Base-by-base conservation (phyloP, 345 rosid genomes). In the Boechera retrofracta region DNA sequence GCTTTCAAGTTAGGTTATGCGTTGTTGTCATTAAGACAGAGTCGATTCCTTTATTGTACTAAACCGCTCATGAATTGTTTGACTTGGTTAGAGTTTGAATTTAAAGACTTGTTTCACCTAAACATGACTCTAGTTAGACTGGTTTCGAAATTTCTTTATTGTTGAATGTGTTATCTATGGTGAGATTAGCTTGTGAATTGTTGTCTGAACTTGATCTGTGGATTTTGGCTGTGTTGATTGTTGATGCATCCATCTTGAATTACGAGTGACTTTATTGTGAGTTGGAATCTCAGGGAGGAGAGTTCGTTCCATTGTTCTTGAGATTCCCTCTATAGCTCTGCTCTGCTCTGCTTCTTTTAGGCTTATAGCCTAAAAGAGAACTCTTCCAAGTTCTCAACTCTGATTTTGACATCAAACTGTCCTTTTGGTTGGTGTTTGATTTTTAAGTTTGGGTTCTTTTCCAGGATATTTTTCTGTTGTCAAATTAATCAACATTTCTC, bases 1-100 rank as follows among this genome's bases (percentile, higher is more conserved):
- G 38, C 58, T 67, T 64, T 41, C 65, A 57, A 57, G 76, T 67
- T 82, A 69, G 84, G 71, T 82, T 41, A 65, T 75, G 79, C 35
- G 80, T 80, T 74, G 48, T 61, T 80, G 39, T 79, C 72, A 66
- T 55, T 31, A 75, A 31, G 21, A 71, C 15, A 77, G 82, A 79
- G 81, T 64, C 55, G 49, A 49, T 67, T 62, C 78, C 91, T 86
- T 87, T 84, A 72, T 83, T 79, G 82, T 18, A 51, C 39, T 72
- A 69, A 63, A 72, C 80, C 53, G 85, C 69, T 79, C 80, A 60
- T 44, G 59, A 70, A 18, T 57, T 35, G 31, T 54, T 70, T 61
- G 41, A 54, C 66, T 77, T 44, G 71, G 32, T 62, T 42, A 53
- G 24, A 42, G 16, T 69, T 61, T 52, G 44, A 36, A 8, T 38